Base-by-base conservation (phyloP, 345 rosid species). In the Erysimum cheiranthoides region DNA sequence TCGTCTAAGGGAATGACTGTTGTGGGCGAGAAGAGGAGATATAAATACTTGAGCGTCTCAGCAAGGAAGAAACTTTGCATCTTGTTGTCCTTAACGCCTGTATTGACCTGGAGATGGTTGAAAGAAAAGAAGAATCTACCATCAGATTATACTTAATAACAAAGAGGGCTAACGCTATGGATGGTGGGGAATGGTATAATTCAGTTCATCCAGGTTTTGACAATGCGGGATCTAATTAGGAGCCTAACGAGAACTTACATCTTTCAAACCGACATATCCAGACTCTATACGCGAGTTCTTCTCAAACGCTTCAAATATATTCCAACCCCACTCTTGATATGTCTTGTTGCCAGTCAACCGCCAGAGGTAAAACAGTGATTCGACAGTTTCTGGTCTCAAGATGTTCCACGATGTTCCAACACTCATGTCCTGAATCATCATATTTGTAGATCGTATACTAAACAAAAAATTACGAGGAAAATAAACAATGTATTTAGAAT, bases 261-360 rank as follows among this genome's bases (percentile, higher is more conserved):
- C 99, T 58, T 89, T 95, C 39, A 92, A 86, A 52, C 98, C 99
- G 16, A 92, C 99, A 68, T 90, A 95, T 80, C 99, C 98, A 4
- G 87, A 65, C 67, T 90, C 96, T 39, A 86, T 64, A 6, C 94
- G 97, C 1, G 97, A 95, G 78, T 90, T 89, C 82, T 82, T 92
- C 72, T 92, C 98, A 76, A 95, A 95, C 7, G 98, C 98, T 79
- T 90, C 89, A 71, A 95, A 95, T 61, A 95, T 95, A 80, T 90
- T 86, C 99, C 99, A 95, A 63, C 93, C 99, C 99, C 99, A 96
- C n/a, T 93, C 99, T 81, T 86, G 89, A 79, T 93, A 93, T 21
- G 99, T 96, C 81, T 75, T 85, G 81, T 91, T 96, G 39, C 98
- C 99, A 28, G 99, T 96, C 28, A 96, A 76, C 57, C 99, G 90